A percentile compares a stretch with the other conserved stretches of the same genome.
phyloP scores from a whole-genome alignment of 805 yeast species.

The Starmerella sirachaensis region DNA sequence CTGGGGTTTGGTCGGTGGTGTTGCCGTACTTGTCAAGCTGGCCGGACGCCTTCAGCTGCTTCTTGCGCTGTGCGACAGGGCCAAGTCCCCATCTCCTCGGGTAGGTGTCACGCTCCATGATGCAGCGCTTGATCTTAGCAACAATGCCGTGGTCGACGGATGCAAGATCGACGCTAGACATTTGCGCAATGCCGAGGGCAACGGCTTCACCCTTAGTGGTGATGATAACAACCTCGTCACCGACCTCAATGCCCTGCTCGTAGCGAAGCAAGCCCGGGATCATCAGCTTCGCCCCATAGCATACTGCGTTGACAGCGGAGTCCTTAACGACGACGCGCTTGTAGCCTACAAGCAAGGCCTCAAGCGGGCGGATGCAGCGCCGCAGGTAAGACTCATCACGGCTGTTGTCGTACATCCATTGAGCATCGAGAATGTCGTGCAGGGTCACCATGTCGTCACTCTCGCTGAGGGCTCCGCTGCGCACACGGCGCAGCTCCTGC shows the following conservation, averaged over 20 bases:
- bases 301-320: conserved; percentile 94
- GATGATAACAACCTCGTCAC: conserved; percentile 94
- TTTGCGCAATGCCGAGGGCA: conserved; percentile 96
- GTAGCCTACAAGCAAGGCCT: conserved; percentile 84
- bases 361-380: conserved; percentile 88
- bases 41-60: conserved; percentile 94
- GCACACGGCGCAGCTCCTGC: conserved; percentile 99
- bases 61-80: conserved; percentile 96
- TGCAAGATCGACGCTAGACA: conserved; percentile 95
- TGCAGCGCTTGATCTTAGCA: conserved; percentile 97
- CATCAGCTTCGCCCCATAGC: conserved; percentile 98
- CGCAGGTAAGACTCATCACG: conserved; percentile 93
- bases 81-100: conserved; percentile 99
- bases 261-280: conserved; percentile 96
- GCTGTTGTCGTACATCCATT: conserved; percentile 93
- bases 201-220: conserved; percentile 99
- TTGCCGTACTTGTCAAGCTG: conserved; percentile 94
- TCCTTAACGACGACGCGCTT: conserved; percentile 92
- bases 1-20: conserved; percentile 86
- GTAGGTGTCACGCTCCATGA: conserved; percentile 97
- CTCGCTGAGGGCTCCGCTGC: conserved; percentile 93
- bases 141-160: conserved; percentile 97
- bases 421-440: conserved; percentile 97
- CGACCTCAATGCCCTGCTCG: conserved; percentile 93
- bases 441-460: conserved; percentile 84